Evolutionary conservation across 78 protist species (phyloP), one percentile per base, ranked within the genome.

Genomic region (Dictyostelium brefeldianum): DNA sequence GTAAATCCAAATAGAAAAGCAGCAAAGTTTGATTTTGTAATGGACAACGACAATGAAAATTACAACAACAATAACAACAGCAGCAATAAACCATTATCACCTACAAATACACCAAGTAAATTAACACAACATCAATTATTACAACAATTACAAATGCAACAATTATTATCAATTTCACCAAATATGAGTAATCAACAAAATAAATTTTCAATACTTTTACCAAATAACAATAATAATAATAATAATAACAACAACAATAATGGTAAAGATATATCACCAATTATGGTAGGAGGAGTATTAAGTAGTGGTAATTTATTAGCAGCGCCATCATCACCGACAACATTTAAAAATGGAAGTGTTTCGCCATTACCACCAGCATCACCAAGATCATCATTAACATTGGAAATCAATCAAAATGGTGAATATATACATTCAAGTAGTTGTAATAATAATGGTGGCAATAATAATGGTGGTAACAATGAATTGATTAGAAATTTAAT

Each of bases 351-450:
- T 62, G 70, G 70, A 4, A 25, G 9, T n/a, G 43, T 69, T 0
- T 65, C 70, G 48, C 84, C 93, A 46, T 29, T 87, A 31, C 93
- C 93, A 41, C 93, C 93, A 14, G 75, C 93, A 14, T 87, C 93
- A 22, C 93, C 93, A 6, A 77, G 93, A 65, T 71, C 80, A n/a
- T 77, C 84, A 5, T 48, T 87, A 17, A 77, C 71, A 20, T 25
- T 17, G 25, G 41, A 67, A 29, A 31, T 31, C 14, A 67, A 31
- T 17, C 75, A 67, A 20, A 67, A 67, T 67, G 80, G 74, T 29
- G 91, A 59, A 7, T 17, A 43, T 14, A 73, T 20, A 43, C 53
- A 36, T 14, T 10, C 43, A 11, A 62, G 70, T 25, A 31, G 70
- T 18, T 14, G 59, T 53, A 18, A 2, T 25, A 62, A 9, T 7